Evolutionary conservation across 345 rosid species (phyloP).

Genomic region (Hibiscus tridactylites): DNA sequence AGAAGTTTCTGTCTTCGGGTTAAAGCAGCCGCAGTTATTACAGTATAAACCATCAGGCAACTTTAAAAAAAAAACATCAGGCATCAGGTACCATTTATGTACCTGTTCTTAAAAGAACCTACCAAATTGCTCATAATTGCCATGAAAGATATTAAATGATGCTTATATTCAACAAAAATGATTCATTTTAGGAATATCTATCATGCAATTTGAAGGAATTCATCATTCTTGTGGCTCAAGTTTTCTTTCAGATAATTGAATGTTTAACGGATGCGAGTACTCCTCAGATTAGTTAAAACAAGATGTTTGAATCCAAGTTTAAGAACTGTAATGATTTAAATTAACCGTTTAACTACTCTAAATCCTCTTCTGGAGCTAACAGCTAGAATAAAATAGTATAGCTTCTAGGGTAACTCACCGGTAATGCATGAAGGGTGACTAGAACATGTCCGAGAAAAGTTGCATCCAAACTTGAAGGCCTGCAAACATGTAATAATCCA

Average conservation of each 20-base stretch:
- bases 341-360: not conserved
- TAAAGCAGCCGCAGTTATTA: not conserved
- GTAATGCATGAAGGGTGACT: constrained; percentile 63
- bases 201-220: not conserved
- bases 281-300: not conserved
- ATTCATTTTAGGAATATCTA: not conserved
- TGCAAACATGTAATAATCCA: constrained; percentile 19
- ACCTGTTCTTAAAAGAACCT: too few species aligned
- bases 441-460: constrained; percentile 57
- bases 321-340: not conserved
- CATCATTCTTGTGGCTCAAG: not conserved
- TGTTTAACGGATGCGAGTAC: not conserved
- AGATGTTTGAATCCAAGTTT: not conserved
- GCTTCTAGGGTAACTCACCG: constrained; percentile 45
- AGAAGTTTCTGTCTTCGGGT: not conserved
- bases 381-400: not conserved
- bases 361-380: constrained; percentile 1
- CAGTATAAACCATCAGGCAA: not conserved
- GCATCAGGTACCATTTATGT: not conserved
- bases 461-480: constrained; percentile 95
- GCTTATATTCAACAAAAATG: not conserved
- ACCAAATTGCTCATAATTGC: too few species aligned
- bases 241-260: not conserved
- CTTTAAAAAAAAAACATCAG: not conserved
- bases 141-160: not conserved